A percentile compares a stretch with the other conserved stretches of the same genome.
Evolutionary conservation across 2,329 filamentous ascomycete species (phyloP).

Genomic region (Fusarium begoniae): DNA sequence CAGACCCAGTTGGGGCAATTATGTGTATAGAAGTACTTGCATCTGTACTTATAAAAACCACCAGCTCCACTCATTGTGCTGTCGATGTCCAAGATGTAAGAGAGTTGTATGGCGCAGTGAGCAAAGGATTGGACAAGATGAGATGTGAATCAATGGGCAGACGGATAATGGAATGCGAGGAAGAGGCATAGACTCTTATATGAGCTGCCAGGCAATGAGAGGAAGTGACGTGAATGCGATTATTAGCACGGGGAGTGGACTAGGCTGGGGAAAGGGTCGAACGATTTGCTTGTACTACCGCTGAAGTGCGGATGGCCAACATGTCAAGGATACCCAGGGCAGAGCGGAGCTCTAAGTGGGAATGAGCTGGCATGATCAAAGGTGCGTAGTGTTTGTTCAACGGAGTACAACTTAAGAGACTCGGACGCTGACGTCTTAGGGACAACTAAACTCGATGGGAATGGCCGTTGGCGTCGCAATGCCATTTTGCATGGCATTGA

Average conservation of each 20-base stretch:
- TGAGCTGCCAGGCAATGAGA: slow-evolving; percentile 32
- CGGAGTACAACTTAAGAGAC: slow-evolving; percentile 27
- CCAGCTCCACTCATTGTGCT: slow-evolving; percentile 49
- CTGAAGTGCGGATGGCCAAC: slow-evolving; percentile 38
- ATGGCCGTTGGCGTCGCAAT: slow-evolving; percentile 44
- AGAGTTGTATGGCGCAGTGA: neutral
- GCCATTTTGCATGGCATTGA: slow-evolving; percentile 43
- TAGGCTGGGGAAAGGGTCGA: slow-evolving; percentile 40
- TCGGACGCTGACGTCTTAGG: slow-evolving; percentile 41
- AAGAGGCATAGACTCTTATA: slow-evolving; percentile 36
- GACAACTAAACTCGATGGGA: slow-evolving; percentile 42
- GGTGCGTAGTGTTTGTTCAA: slow-evolving; percentile 39
- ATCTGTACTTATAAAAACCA: slow-evolving; percentile 63
- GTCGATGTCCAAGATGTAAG: slow-evolving; percentile 13
- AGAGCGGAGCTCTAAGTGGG: slow-evolving; percentile 39
- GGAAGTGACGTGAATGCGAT: slow-evolving; percentile 40
- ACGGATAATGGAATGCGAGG: slow-evolving; percentile 23
- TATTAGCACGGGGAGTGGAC: slow-evolving; percentile 34
- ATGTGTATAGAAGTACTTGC: slow-evolving; percentile 63
- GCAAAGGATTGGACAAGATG: slow-evolving; percentile 10
- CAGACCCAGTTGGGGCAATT: slow-evolving; percentile 65
- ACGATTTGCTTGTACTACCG: slow-evolving; percentile 43
- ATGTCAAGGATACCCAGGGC: slow-evolving; percentile 42
- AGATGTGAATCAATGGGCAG: slow-evolving; percentile 21
- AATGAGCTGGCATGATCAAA: slow-evolving; percentile 43